Conservation (phyloP, 78 protist genomes). For the Dictyostelium capitatum region DNA sequence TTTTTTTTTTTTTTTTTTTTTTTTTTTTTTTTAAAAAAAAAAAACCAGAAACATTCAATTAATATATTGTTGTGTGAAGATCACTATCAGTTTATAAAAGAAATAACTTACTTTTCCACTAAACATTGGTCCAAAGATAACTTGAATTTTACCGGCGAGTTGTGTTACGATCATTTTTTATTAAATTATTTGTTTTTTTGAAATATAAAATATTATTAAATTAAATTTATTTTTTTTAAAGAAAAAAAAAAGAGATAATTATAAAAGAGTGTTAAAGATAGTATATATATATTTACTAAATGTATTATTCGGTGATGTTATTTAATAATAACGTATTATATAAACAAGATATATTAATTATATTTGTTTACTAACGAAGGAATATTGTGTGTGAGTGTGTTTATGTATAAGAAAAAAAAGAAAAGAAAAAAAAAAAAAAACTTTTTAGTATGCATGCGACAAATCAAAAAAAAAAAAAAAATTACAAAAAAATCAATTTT, state of each 20-base stretch:
- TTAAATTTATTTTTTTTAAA: not conserved
- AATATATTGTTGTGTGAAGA: too few relatives aligned
- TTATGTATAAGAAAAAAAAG: too few relatives aligned
- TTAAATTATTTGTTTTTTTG: not conserved
- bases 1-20: not conserved
- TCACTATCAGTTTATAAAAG: not conserved
- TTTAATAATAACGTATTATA: not conserved
- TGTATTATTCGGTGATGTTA: not conserved
- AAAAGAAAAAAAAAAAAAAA: too few relatives aligned
- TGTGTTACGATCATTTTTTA: not conserved
- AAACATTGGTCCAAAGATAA: conserved; percentile 96
- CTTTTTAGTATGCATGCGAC: too few relatives aligned
- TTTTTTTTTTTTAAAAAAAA: not conserved
- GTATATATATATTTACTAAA: not conserved
- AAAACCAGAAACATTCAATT: not conserved
- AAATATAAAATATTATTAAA: not conserved
- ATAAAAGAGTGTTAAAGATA: not conserved
- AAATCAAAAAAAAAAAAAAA: too few relatives aligned
- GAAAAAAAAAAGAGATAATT: not conserved
- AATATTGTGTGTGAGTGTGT: too few relatives aligned
- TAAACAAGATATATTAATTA: too few relatives aligned
- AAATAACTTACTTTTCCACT: conserved; percentile 75
- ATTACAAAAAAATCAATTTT: too few relatives aligned
- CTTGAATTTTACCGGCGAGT: conserved; percentile 85
- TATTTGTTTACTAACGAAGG: too few relatives aligned